Conservation (phyloP, 2,329 filamentous ascomycete species). For the Exophiala spinifera region DNA sequence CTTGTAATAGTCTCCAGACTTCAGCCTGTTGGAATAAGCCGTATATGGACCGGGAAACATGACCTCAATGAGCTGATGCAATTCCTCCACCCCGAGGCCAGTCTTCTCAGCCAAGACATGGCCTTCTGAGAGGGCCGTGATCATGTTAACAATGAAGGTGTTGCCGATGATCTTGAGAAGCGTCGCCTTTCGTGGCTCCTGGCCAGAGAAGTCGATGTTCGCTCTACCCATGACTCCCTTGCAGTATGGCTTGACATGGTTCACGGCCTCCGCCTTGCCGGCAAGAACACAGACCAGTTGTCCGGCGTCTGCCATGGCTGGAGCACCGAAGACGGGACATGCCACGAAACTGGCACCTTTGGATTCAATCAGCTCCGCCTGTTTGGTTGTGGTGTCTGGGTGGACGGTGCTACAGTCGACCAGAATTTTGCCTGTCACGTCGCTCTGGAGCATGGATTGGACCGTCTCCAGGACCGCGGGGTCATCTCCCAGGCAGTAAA, state of each 20-base stretch:
- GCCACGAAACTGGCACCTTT: conserved; percentile 72
- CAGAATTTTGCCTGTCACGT: conserved; percentile 70
- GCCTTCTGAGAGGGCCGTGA: conserved; percentile 74
- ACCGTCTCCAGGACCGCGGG: conserved; percentile 65
- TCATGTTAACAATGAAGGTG: conserved; percentile 79
- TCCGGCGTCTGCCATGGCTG: conserved; percentile 58
- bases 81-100: conserved; percentile 66
- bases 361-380: conserved; percentile 57
- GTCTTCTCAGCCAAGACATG: conserved; percentile 76
- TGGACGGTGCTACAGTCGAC: conserved; percentile 87
- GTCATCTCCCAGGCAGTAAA: conserved; percentile 77
- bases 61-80: conserved; percentile 68
- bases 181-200: conserved; percentile 66
- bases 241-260: conserved; percentile 66
- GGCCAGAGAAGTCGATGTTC: conserved; percentile 67
- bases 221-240: conserved; percentile 68
- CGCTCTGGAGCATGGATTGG: conserved; percentile 52
- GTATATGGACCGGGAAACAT: conserved; percentile 75
- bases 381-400: conserved; percentile 70
- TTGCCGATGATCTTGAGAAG: conserved; percentile 82
- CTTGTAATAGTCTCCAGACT: conserved; percentile 71
- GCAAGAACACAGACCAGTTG: conserved; percentile 71
- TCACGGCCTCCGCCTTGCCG: conserved; percentile 59
- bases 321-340: conserved; percentile 53
- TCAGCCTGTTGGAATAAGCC: conserved; percentile 72